Conservation (phyloP, 768 basidiomycete genomes). For the Grammothele lineata region DNA sequence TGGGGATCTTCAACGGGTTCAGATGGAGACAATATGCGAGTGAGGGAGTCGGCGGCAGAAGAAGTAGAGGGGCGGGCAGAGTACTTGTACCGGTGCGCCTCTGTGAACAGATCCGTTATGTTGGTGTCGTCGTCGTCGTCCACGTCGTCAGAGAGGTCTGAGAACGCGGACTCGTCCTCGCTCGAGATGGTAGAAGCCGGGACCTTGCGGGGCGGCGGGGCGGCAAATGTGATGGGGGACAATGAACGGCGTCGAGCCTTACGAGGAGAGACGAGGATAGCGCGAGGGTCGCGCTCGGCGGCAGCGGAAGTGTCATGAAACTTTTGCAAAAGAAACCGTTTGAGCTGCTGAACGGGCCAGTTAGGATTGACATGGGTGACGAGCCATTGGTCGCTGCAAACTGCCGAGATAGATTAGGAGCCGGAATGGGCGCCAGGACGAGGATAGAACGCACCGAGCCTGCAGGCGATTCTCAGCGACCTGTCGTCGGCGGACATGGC, state of each 20-base stretch:
- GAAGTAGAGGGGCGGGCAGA: constrained; percentile 9
- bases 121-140: constrained; percentile 29
- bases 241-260: constrained; percentile 36
- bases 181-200: background rate
- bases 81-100: constrained; percentile 20
- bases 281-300: constrained; percentile 7
- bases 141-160: constrained; percentile 3
- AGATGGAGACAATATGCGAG: constrained; percentile 54
- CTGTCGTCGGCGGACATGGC: constrained; percentile 1
- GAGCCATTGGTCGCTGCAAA: constrained; percentile 75
- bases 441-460: constrained; percentile 5
- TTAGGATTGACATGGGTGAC: constrained; percentile 59
- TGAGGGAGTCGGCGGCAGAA: constrained; percentile 17
- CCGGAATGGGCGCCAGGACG: background rate
- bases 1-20: constrained; percentile 47
- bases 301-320: constrained; percentile 35
- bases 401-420: constrained; percentile 20
- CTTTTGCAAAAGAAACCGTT: constrained; percentile 58
- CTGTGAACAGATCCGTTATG: constrained; percentile 20
- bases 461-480: constrained; percentile 4
- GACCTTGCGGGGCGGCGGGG: constrained; percentile 14
- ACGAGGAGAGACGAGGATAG: constrained; percentile 22
- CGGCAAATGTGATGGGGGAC: constrained; percentile 70
- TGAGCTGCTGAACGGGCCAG: constrained; percentile 61
- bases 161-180: background rate